Evolutionary conservation across 768 basidiomycete species (phyloP), one percentile per base, ranked within the genome.

Genomic region (Termitomyces sp.): DNA sequence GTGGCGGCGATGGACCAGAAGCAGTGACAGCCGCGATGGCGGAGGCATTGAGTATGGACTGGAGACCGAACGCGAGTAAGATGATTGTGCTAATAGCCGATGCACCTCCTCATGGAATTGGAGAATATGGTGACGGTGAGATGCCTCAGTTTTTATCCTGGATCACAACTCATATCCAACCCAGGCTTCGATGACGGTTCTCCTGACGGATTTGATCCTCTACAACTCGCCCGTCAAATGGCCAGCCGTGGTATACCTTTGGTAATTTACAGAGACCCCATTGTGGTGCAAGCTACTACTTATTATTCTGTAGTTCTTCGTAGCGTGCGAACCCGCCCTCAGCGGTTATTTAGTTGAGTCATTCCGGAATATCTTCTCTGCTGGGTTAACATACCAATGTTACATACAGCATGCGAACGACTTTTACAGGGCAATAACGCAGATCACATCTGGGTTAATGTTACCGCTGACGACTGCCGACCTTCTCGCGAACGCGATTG

Each of bases 51-150:
- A 84, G 86, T 53, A 90, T 98, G 86, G 89, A 93, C 11, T 98
- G 96, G 96, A 80, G 96, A 65, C 78, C 81, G 48, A 73, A 82
- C 45, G 90, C 96, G 27, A 92, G 89, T 68, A 98, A 92, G 78
- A 98, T 98, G 93, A 82, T 94, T 50, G 94, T 98, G 5, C 82
- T 98, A 65, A 95, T 98, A 66, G 95, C 96, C 17, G 96, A 98
- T 78, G 96, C 96, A 0, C 96, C 96, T 37, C 94, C 95, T 16
- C 96, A 98, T 74, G 96, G 95, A 2, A 92, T 98, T 66, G 95
- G 95, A 57, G 95, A 98, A 71, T 93, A 93, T 62, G 96, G 95
- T 17, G 96, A 98, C 74, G 95, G 94, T 93, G 63, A 64, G 81
- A 71, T 34, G 35, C 38, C 59, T 59, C 60, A 61, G 48, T 44